phyloP scores from a whole-genome alignment of 2,329 filamentous ascomycete genomes.

The Teratosphaeria gauchensis region DNA sequence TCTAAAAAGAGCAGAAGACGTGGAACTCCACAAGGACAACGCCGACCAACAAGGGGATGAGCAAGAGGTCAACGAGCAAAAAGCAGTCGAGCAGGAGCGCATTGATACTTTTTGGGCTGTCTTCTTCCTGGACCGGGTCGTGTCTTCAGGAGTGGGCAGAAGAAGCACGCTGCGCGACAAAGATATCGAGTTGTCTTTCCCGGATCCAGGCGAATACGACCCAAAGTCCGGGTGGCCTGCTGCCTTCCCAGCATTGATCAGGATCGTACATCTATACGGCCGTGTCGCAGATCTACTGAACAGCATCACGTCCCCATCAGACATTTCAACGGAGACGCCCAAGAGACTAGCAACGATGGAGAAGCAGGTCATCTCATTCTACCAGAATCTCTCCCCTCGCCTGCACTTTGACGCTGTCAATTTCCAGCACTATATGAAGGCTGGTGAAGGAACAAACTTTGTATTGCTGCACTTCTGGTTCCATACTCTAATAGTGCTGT shows the following conservation, averaged over 20 bases:
- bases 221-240: conserved; percentile 58
- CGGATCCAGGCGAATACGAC: conserved; percentile 43
- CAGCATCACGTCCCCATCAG: conserved; percentile 62
- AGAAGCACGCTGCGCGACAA: conserved; percentile 76
- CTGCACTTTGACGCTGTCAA: conserved; percentile 79
- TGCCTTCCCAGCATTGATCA: conserved; percentile 69
- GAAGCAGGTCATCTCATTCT: conserved; percentile 61
- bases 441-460: conserved; percentile 76
- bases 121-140: conserved; percentile 77
- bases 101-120: conserved; percentile 86
- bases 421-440: conserved; percentile 74
- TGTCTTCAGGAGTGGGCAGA: conserved; percentile 76
- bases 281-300: conserved; percentile 77
- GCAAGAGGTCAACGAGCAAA: conserved; percentile 30
- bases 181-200: conserved; percentile 72
- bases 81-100: conserved; percentile 67
- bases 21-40: conserved; percentile 21
- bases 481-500: conserved; percentile 72
- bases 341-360: conserved; percentile 68
- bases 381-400: conserved; percentile 64
- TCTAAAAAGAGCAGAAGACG: not conserved
- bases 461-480: conserved; percentile 85
- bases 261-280: conserved; percentile 79
- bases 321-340: conserved; percentile 66
- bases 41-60: not conserved